Conservation (phyloP, 371 early-diverging fungal genomes). For the Blyttiomyces sp. region DNA sequence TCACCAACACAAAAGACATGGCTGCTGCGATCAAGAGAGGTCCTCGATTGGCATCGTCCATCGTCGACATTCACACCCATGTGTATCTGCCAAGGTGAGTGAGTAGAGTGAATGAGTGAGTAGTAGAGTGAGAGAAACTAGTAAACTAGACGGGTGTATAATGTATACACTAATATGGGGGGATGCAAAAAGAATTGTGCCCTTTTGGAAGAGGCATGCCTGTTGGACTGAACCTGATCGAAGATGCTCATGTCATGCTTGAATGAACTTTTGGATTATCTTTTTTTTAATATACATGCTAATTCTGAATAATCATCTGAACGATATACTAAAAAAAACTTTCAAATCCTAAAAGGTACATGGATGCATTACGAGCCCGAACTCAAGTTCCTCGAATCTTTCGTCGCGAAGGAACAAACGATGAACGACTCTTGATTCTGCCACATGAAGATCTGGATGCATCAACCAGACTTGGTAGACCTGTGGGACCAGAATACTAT, state of each 20-base stretch:
- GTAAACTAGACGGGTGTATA: no score
- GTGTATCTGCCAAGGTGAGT: neutral
- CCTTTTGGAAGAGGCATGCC: no score
- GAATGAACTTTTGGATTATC: neutral
- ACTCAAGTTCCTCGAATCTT: slow-evolving; percentile 13
- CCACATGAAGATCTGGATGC: slow-evolving; percentile 18
- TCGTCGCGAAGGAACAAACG: neutral
- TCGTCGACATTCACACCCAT: neutral
- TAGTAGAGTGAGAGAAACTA: no score
- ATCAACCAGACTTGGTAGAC: slow-evolving; percentile 10
- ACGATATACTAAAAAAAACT: neutral
- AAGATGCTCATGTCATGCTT: no score
- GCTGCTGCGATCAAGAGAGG: no score
- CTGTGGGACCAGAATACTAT: slow-evolving; percentile 25
- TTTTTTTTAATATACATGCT: neutral
- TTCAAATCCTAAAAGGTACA: neutral
- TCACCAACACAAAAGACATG: no score
- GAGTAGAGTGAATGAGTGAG: no score
- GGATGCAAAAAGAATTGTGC: no score
- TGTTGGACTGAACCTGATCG: no score
- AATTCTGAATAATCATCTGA: neutral
- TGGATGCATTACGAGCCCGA: neutral
- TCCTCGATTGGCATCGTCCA: no score
- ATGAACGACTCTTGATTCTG: slow-evolving; percentile 17
- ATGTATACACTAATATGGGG: no score